These are phyloP conservation scores for Croton laevigatus DNA, from an alignment of 441 rosid genomes.

Conservation along the genomic window DNA sequence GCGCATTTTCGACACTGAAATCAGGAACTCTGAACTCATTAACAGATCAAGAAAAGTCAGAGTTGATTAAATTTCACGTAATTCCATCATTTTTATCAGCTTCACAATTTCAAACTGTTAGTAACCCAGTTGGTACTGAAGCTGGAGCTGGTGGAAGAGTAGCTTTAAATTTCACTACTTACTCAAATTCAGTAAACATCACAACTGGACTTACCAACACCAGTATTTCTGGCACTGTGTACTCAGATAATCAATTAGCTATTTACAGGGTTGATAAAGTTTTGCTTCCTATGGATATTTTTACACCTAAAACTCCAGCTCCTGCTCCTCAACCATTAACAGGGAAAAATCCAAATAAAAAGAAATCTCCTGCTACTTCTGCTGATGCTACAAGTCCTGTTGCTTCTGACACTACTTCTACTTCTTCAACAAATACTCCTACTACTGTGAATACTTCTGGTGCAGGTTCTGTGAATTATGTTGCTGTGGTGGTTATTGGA, in stretches of 20 bases:
- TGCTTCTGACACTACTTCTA: slow-evolving; percentile 26
- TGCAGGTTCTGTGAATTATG: slow-evolving; percentile 21
- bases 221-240: slow-evolving; percentile 58
- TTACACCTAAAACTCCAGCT: slow-evolving; percentile 59
- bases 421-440: slow-evolving; percentile 23
- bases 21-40: slow-evolving; percentile 71
- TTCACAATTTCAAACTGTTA: slow-evolving; percentile 70
- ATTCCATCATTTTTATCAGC: slow-evolving; percentile 50
- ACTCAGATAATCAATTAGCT: slow-evolving; percentile 74
- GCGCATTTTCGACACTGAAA: slow-evolving; percentile 53
- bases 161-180: slow-evolving; percentile 54
- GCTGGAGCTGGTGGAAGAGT: slow-evolving; percentile 64
- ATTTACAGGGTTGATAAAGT: slow-evolving; percentile 73
- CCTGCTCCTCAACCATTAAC: slow-evolving; percentile 70
- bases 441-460: slow-evolving; percentile 38
- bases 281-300: slow-evolving; percentile 65
- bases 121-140: slow-evolving; percentile 76
- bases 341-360: slow-evolving; percentile 37
- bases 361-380: slow-evolving; percentile 25
- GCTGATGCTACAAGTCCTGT: slow-evolving; percentile 31
- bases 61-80: slow-evolving; percentile 69
- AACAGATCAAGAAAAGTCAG: slow-evolving; percentile 56
- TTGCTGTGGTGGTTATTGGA: slow-evolving; percentile 24
- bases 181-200: slow-evolving; percentile 59
- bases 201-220: slow-evolving; percentile 73